Percentiles rank a stretch among this genome's conserved stretches.
Conservation (phyloP, 148 eudicot genomes). For the Rhododendron vialii region DNA sequence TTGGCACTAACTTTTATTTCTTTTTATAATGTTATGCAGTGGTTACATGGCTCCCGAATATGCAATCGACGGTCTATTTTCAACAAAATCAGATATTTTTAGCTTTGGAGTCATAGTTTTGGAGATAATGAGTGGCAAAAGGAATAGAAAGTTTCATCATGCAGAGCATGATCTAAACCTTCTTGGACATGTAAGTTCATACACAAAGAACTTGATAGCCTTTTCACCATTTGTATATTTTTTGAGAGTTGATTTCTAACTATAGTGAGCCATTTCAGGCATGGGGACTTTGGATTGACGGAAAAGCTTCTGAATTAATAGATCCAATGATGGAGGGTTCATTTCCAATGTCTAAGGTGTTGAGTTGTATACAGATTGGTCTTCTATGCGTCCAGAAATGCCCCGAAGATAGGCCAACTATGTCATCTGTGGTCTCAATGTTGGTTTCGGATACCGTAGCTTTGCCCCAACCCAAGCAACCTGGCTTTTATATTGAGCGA, state of each 20-base stretch:
- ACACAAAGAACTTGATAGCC: neutral
- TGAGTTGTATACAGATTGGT: slow-evolving; percentile 4
- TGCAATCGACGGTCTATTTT: slow-evolving; percentile 23
- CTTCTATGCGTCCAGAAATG: neutral
- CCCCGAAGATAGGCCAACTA: neutral
- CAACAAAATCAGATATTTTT: slow-evolving; percentile 12
- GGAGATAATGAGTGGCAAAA: neutral
- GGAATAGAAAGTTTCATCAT: neutral
- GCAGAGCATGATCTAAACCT: neutral
- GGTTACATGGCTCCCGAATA: slow-evolving; percentile 23
- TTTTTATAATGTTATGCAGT: slow-evolving; percentile 13
- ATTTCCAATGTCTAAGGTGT: neutral
- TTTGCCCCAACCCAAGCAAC: neutral
- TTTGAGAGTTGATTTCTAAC: neutral
- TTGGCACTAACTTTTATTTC: neutral
- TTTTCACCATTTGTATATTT: neutral
- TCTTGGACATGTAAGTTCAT: slow-evolving; percentile 4
- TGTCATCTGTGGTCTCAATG: slow-evolving; percentile 6
- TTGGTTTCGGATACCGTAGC: neutral
- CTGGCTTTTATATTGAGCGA: slow-evolving; percentile 4
- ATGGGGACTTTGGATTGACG: slow-evolving; percentile 19
- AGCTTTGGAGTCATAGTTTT: slow-evolving; percentile 7
- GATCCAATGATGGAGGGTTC: neutral
- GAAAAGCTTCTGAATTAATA: neutral
- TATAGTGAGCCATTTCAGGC: slow-evolving; percentile 4